Percentiles rank a stretch among this genome's conserved stretches.
Evolutionary conservation across 306 rosid genomes (phyloP).

Genomic region (Lathyrus aphaca): DNA sequence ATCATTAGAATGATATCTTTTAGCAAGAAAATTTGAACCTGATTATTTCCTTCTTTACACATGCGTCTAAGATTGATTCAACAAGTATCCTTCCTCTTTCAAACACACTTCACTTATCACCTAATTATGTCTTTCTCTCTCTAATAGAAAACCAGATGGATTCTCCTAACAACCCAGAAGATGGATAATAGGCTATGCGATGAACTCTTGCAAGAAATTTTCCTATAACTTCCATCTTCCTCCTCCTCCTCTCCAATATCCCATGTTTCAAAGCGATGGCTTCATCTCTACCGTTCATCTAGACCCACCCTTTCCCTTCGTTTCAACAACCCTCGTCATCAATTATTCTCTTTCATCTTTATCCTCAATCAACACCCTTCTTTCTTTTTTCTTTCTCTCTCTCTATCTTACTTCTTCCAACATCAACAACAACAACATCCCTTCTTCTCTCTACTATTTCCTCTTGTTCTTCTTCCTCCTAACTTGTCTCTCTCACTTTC

Average conservation of each 20-base stretch:
- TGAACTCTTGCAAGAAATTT: slow-evolving; percentile 77
- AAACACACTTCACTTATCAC: slow-evolving; percentile 43
- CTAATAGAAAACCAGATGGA: background rate
- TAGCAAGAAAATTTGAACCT: too few species aligned
- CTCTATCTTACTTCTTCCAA: slow-evolving; percentile 38
- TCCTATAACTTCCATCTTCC: slow-evolving; percentile 59
- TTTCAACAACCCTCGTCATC: slow-evolving; percentile 34
- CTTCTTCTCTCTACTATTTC: slow-evolving; percentile 49
- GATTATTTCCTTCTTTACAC: background rate
- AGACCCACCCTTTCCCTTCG: slow-evolving; percentile 69
- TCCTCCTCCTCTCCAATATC: slow-evolving; percentile 51
- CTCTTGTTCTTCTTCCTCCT: slow-evolving; percentile 44
- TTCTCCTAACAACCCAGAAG: background rate
- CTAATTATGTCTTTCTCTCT: slow-evolving; percentile 25
- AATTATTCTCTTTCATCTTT: slow-evolving; percentile 48
- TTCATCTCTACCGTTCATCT: slow-evolving; percentile 68
- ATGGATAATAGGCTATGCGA: slow-evolving; percentile 72
- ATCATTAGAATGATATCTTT: too few species aligned
- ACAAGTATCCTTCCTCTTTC: slow-evolving; percentile 36
- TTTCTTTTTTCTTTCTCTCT: slow-evolving; percentile 63
- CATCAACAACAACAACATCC: background rate
- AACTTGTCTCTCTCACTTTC: slow-evolving; percentile 57
- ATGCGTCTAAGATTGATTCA: slow-evolving; percentile 40
- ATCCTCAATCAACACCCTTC: slow-evolving; percentile 66
- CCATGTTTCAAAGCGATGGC: slow-evolving; percentile 89